Evolutionary conservation across 2,329 filamentous ascomycete genomes (phyloP), one percentile per base, ranked within the genome.

Genomic region (Xylaria sp.): DNA sequence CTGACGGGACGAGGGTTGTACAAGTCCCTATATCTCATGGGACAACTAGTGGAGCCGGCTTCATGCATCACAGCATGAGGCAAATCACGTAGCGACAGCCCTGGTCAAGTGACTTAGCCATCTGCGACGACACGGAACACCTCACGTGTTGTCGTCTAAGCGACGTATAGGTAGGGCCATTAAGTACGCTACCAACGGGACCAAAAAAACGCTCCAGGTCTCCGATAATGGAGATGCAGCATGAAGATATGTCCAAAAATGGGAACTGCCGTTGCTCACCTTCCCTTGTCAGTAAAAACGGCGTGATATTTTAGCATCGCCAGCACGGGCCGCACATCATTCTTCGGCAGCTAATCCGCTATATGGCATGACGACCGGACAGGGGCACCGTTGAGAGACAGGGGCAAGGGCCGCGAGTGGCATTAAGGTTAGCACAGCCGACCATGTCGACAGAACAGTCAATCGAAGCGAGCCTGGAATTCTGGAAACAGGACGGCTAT

Each of bases 41-140:
- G 53, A 60, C 41, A 58, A 40, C 13, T 51, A 31, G 52, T 58
- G 53, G 57, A 46, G 29, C 46, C 33, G 49, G 60, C 57, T 61
- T 56, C 49, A 61, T 63, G 63, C 60, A 58, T 29, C 51, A 43
- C 52, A 35, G 48, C 60, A 58, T 58, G 25, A 54, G 40, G 60
- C 63, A 64, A 65, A 65, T 65, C 60, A 60, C 54, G 15, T 21
- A 54, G 49, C 57, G 44, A 53, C 57, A 54, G 54, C 35, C 35
- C 60, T 54, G 41, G 54, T 64, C 63, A 63, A 65, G 54, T 65
- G 63, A 65, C 60, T 25, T n/a, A 33, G 35, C 44, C 23, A 49
- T 41, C 53, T 58, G 46, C 48, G 63, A 63, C 49, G 40, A 35
- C 23, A 48, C 40, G 52, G 54, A 43, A 49, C 46, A 58, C 43